Evolutionary conservation across 192 early-diverging fungal genomes (phyloP).

Genomic region (Coemansia sp.): DNA sequence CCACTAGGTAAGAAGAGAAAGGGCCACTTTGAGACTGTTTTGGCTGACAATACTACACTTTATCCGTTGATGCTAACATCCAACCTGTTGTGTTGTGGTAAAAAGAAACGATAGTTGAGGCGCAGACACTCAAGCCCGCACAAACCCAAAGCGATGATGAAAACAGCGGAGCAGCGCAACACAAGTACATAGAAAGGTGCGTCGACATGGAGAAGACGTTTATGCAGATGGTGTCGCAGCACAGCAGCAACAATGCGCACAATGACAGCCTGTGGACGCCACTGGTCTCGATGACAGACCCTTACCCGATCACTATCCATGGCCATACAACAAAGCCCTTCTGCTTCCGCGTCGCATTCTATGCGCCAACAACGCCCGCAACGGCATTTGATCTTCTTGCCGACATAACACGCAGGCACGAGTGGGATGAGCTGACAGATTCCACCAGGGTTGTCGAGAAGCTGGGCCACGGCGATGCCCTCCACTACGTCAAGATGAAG

Average conservation of each 20-base stretch:
- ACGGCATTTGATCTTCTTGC: conserved; percentile 52
- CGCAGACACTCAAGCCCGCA: not conserved
- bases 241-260: not conserved
- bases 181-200: conserved; percentile 32
- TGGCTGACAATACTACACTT: not conserved
- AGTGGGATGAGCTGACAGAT: conserved; percentile 55
- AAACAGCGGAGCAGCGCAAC: not conserved
- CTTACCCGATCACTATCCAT: conserved; percentile 40
- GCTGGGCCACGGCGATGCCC: conserved; percentile 30
- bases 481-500: conserved; percentile 53
- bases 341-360: conserved; percentile 43
- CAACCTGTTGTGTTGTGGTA: not conserved
- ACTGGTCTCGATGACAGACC: conserved; percentile 21
- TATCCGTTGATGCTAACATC: too few relatives aligned
- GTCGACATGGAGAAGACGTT: conserved; percentile 31
- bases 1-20: not conserved
- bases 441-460: conserved; percentile 32
- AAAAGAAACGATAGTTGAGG: not conserved
- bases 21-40: not conserved
- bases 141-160: not conserved
- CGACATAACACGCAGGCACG: conserved; percentile 34
- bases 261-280: conserved; percentile 21
- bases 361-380: conserved; percentile 30
- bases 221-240: conserved; percentile 20
- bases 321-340: conserved; percentile 44